Evolutionary conservation across 805 yeast genomes (phyloP).

Genomic region (Starmerella cellae): DNA sequence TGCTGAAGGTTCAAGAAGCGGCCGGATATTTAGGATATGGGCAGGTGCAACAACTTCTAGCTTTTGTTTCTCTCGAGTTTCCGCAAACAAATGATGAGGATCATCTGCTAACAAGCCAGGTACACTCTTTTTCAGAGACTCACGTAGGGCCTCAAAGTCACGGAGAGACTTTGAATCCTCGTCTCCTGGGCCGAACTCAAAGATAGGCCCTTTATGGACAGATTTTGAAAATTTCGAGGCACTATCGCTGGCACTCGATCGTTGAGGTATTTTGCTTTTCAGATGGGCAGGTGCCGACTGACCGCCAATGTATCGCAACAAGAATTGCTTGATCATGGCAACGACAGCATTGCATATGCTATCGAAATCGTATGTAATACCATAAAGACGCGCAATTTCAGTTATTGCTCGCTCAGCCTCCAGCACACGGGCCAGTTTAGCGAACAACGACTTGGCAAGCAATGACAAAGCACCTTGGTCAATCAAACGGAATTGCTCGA

Average conservation of each 20-base stretch:
- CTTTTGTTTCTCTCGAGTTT: constrained; percentile 16
- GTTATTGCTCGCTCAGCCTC: constrained; percentile 57
- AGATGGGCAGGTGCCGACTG: not conserved
- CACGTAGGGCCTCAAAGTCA: constrained; percentile 31
- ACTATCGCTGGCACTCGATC: not conserved
- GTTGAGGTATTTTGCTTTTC: not conserved
- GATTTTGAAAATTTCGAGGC: constrained; percentile 4
- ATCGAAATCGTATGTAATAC: constrained; percentile 28
- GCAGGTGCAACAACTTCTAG: constrained; percentile 30
- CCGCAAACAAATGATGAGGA: constrained; percentile 19
- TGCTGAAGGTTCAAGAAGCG: constrained; percentile 59
- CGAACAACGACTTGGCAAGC: constrained; percentile 56
- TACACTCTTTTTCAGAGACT: constrained; percentile 46
- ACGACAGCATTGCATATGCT: constrained; percentile 37
- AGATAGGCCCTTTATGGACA: constrained; percentile 8
- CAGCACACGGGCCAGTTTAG: constrained; percentile 46
- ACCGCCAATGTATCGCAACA: constrained; percentile 17
- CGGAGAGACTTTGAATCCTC: constrained; percentile 24
- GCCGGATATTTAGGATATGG: constrained; percentile 65
- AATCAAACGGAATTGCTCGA: constrained; percentile 14
- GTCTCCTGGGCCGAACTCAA: constrained; percentile 22
- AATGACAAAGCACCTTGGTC: constrained; percentile 43
- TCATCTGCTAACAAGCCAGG: constrained; percentile 50
- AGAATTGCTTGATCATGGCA: constrained; percentile 27
- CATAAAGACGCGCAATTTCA: constrained; percentile 34